A percentile compares a stretch with the other conserved stretches of the same genome.
phyloP scores from a whole-genome alignment of 2,329 filamentous ascomycete genomes.

The Sporothrix brasiliensis region DNA sequence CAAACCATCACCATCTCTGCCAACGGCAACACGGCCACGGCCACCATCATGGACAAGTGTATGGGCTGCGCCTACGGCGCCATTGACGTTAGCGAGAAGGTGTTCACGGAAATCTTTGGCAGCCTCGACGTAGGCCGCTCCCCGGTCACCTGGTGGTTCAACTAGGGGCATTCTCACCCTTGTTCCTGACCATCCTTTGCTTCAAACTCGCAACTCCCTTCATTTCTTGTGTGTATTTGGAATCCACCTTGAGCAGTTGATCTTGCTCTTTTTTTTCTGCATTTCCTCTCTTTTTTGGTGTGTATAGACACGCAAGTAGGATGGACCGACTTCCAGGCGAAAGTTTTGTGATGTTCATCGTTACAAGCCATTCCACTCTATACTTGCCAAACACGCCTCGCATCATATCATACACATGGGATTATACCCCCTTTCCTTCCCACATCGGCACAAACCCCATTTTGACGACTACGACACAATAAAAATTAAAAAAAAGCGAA shows the following conservation, averaged over 20 bases:
- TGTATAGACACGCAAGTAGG: too few relatives aligned
- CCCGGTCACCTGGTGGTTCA: slow-evolving; percentile 42
- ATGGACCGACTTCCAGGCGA: slow-evolving; percentile 25
- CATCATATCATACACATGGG: slow-evolving; percentile 22
- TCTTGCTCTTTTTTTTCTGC: slow-evolving; percentile 21
- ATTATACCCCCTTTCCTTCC: slow-evolving; percentile 13
- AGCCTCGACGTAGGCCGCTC: slow-evolving; percentile 42
- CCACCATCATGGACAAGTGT: slow-evolving; percentile 74
- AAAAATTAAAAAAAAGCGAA: neutral
- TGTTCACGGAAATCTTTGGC: slow-evolving; percentile 57
- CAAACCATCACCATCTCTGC: slow-evolving; percentile 65
- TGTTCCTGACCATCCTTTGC: neutral
- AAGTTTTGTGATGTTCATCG: slow-evolving; percentile 20
- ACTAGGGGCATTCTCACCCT: slow-evolving; percentile 32
- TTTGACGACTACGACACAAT: slow-evolving; percentile 7
- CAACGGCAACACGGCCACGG: slow-evolving; percentile 58
- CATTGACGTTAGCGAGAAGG: slow-evolving; percentile 54
- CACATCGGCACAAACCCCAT: neutral
- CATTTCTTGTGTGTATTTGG: slow-evolving; percentile 24
- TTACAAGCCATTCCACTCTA: neutral
- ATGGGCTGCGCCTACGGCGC: slow-evolving; percentile 61
- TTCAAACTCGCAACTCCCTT: neutral
- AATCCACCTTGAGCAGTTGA: slow-evolving; percentile 22
- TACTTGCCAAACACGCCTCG: neutral
- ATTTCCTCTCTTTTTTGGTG: neutral